Conservation (phyloP, 225 moss, liverwort and hornwort genomes). For the Lunularia cruciata region DNA sequence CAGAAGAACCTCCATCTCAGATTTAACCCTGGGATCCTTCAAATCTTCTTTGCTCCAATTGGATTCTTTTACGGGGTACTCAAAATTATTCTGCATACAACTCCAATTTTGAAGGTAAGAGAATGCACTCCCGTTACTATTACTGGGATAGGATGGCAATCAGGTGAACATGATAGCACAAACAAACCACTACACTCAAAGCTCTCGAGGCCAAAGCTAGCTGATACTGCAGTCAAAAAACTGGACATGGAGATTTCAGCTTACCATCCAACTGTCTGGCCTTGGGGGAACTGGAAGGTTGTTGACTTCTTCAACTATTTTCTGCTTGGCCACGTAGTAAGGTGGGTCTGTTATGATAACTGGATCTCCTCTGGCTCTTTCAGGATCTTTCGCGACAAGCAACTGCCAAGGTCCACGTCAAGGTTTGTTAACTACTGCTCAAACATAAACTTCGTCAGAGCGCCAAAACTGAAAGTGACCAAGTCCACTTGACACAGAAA, state of each 20-base stretch:
- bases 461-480: too few species aligned
- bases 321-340: constrained; percentile 61
- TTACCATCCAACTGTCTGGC: constrained; percentile 84
- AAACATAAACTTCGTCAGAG: not conserved
- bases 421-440: too few species aligned
- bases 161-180: not conserved
- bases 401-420: constrained; percentile 33
- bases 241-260: not conserved
- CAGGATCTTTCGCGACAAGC: constrained; percentile 58
- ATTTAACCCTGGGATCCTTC: constrained; percentile 47
- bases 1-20: constrained; percentile 62
- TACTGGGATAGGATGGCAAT: not conserved
- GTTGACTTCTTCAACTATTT: constrained; percentile 61
- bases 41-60: constrained; percentile 70
- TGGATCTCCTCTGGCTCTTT: constrained; percentile 72
- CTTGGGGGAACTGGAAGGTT: constrained; percentile 71
- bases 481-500: too few species aligned
- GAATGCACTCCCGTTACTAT: not conserved
- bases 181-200: too few species aligned
- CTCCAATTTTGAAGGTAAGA: not conserved
- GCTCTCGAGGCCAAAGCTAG: too few species aligned
- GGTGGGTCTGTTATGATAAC: constrained; percentile 65
- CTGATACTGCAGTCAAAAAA: not conserved
- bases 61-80: constrained; percentile 63
- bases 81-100: constrained; percentile 40